Evolutionary conservation across 169 alveolate species (phyloP), one percentile per base, ranked within the genome.

Genomic region (Miamiensis avidus): DNA sequence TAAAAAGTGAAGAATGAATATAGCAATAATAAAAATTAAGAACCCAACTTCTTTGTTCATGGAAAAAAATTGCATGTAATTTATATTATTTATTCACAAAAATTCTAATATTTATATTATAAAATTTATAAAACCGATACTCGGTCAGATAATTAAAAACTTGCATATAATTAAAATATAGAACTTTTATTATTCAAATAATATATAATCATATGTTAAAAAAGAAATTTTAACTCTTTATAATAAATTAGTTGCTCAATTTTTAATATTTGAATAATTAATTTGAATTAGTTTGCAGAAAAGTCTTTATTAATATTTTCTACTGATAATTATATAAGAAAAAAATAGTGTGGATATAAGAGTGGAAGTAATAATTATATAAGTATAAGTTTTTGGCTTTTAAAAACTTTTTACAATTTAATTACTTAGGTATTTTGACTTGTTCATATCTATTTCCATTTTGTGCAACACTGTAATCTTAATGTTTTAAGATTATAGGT

Each of bases 401-500:
- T 49, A 20, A 11, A 49, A 11, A 49, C 69, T 11, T 49, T 49
- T 11, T 49, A 49, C 20, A 49, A 49, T 49, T 49, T 49, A 49
- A 11, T 49, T 11, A 49, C 20, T 49, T 75, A 74, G 82, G 27
- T 78, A 49, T 65, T 85, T 85, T 78, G 89, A 85, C 0, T 64
- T 49, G 4, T 85, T 85, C 65, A 85, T 78, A 31, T 31, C 77
- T 1, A 27, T 69, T 33, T 28, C 33, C 34, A 85, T 85, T 29
- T n/a, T 85, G 25, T 32, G 49, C 6, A 85, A 85, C 33, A 31
- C 89, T 1, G 34, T 85, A 29, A 31, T 85, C 26, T 78, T 85
- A 49, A 84, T 84, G 16, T 65, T 34, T 64, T 76, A 85, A 34
- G 89, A 85, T 34, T 82, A 82, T 64, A 74, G 75, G 0, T 82